These are phyloP conservation scores for Lachnellula subtilissima DNA, from an alignment of 2,329 filamentous ascomycete species.

Conservation along the genomic window DNA sequence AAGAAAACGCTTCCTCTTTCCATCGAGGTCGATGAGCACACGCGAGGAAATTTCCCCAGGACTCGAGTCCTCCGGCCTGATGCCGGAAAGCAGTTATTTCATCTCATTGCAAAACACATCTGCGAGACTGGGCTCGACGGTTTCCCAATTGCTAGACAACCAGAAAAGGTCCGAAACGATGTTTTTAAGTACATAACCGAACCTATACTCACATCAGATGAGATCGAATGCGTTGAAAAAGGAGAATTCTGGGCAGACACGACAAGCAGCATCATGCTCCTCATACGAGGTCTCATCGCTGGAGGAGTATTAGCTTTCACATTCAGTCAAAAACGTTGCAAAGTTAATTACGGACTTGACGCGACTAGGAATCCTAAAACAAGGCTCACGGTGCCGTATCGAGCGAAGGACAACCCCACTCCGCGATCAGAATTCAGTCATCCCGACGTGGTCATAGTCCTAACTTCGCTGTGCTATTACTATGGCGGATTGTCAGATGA, in stretches of 20 bases:
- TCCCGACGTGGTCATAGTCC: slow-evolving; percentile 50
- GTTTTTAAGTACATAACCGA: slow-evolving; percentile 8
- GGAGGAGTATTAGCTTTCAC: slow-evolving; percentile 49
- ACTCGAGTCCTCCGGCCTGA: slow-evolving; percentile 36
- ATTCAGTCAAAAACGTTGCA: slow-evolving; percentile 55
- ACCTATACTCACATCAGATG: slow-evolving; percentile 1
- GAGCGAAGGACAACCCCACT: slow-evolving; percentile 53
- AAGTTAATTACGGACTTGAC: slow-evolving; percentile 60
- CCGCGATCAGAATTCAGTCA: slow-evolving; percentile 57
- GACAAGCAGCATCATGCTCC: slow-evolving; percentile 36
- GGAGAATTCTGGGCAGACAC: slow-evolving; percentile 25
- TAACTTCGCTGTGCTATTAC: slow-evolving; percentile 55
- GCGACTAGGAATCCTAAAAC: slow-evolving; percentile 32
- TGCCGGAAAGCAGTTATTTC: not conserved
- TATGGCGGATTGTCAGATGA: slow-evolving; percentile 49
- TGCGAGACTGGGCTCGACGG: slow-evolving; percentile 11
- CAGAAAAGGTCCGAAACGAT: not conserved
- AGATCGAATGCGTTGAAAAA: slow-evolving; percentile 7
- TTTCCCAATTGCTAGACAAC: slow-evolving; percentile 5
- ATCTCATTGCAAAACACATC: not conserved
- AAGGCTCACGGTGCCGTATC: slow-evolving; percentile 52
- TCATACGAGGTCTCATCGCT: slow-evolving; percentile 53
- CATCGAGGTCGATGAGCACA: slow-evolving; percentile 38
- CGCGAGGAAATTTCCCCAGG: slow-evolving; percentile 42
- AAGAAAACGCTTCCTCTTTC: slow-evolving; percentile 23